Evolutionary conservation across 2,329 filamentous ascomycete species (phyloP).

Genomic region (Phaeosphaeria sp.): DNA sequence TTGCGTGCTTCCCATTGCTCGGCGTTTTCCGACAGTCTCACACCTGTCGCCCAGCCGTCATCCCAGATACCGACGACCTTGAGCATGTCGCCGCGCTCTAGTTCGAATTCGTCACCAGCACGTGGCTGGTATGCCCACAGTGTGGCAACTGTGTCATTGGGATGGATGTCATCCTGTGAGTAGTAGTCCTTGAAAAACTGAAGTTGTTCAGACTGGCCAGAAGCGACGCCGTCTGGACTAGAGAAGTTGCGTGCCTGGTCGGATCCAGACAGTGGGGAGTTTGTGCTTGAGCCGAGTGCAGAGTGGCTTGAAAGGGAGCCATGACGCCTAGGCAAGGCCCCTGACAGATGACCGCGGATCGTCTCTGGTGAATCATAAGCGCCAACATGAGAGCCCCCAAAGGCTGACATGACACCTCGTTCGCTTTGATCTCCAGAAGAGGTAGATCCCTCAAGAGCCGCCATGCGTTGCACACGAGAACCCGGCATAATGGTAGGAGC

Average conservation of each 20-base stretch:
- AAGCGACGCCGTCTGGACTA: conserved; percentile 81
- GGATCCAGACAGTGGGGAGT: conserved; percentile 69
- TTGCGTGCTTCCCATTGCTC: conserved; percentile 86
- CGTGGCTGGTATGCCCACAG: conserved; percentile 97
- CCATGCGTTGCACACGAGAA: conserved; percentile 93
- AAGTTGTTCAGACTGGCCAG: conserved; percentile 93
- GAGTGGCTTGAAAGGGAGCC: conserved; percentile 92
- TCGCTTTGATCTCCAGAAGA: conserved; percentile 58
- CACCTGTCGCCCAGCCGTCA: conserved; percentile 96
- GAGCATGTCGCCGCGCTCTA: conserved; percentile 96
- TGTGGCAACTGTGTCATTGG: conserved; percentile 86
- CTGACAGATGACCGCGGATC: conserved; percentile 53
- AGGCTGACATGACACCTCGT: conserved; percentile 31
- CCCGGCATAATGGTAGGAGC: conserved; percentile 71
- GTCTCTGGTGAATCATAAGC: conserved; percentile 71
- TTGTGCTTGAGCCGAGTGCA: conserved; percentile 70
- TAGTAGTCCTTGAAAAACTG: conserved; percentile 99
- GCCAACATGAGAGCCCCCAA: conserved; percentile 29
- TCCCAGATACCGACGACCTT: conserved; percentile 99
- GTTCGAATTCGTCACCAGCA: conserved; percentile 87
- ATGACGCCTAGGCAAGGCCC: conserved; percentile 68
- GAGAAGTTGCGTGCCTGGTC: conserved; percentile 70
- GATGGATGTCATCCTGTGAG: conserved; percentile 93
- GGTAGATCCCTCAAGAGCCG: conserved; percentile 80
- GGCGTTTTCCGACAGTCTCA: conserved; percentile 80